phyloP scores from a whole-genome alignment of 441 rosid genomes.

The Corymbia calophylla region DNA sequence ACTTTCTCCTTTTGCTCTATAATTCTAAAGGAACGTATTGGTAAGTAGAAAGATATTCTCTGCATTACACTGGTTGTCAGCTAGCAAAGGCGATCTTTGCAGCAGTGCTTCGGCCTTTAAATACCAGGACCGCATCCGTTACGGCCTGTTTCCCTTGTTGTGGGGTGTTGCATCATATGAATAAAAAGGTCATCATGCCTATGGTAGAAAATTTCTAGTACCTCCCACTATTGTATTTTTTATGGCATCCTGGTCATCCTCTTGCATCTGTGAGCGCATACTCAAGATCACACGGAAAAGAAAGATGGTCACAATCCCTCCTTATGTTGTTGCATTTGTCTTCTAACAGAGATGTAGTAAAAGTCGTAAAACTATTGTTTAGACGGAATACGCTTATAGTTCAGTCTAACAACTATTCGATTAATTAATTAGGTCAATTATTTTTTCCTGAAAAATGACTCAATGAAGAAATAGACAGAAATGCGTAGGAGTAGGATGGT shows the following conservation, averaged over 20 bases:
- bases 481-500: background rate
- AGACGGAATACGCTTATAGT: background rate
- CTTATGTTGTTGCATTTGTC: background rate
- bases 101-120: background rate
- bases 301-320: background rate
- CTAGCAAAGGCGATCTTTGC: background rate
- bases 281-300: background rate
- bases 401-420: background rate
- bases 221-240: background rate
- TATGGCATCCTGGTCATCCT: background rate
- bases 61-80: background rate
- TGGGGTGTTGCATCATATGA: background rate
- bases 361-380: background rate
- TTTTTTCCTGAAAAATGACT: background rate
- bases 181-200: background rate
- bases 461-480: background rate
- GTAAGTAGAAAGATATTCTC: background rate
- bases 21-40: background rate
- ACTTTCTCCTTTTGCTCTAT: background rate
- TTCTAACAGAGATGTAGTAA: background rate
- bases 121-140: background rate
- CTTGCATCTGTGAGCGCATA: background rate
- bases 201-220: background rate
- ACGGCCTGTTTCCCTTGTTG: background rate
- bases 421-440: background rate